Evolutionary conservation across 495 filamentous ascomycete genomes (phyloP), one percentile per base, ranked within the genome.

Genomic region (Cairneyella variabilis): DNA sequence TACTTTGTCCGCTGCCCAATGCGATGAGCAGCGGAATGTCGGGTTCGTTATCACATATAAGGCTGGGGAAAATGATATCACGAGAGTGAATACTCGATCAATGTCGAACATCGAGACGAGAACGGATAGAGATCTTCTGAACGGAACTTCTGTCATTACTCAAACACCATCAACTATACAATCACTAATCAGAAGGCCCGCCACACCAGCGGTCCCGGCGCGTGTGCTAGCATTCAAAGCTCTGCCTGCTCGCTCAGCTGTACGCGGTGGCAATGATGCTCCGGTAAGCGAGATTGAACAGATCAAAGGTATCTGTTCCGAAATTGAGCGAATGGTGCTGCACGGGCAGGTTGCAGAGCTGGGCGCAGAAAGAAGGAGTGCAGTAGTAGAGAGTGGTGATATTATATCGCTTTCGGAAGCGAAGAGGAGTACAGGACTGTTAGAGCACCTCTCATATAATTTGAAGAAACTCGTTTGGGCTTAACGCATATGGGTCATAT

Each of bases 391-490:
- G 60, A 76, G 83, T 51, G 80, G 74, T 14, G 88, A 95, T 66
- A 86, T 97, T 40, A 89, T 97, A 28, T 83, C 82, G 4, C 62
- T 93, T 55, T 80, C 77, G 2, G 90, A 96, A 64, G 93, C 93
- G 54, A 90, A 80, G 81, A 89, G 81, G 72, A 89, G 84, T 50
- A 97, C 92, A 2, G 88, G 90, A 5, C 73, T 91, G 62, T 64
- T 98, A 38, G 91, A 98, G 72, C 82, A 89, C 65, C 66, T 91
- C 62, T 86, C 88, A 9, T 87, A 96, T 73, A 84, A 83, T 52
- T 72, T 97, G 45, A 96, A 92, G 79, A 91, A 88, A 76, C 68
- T 96, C 67, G 88, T 97, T 21, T 97, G 91, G 91, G 88, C 87
- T 51, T 93, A 22, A 51, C 2, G 10, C 8, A 34, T 34, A 21